These are phyloP conservation scores for Brassica carinata DNA, from an alignment of 345 rosid genomes.

Conservation along the genomic window DNA sequence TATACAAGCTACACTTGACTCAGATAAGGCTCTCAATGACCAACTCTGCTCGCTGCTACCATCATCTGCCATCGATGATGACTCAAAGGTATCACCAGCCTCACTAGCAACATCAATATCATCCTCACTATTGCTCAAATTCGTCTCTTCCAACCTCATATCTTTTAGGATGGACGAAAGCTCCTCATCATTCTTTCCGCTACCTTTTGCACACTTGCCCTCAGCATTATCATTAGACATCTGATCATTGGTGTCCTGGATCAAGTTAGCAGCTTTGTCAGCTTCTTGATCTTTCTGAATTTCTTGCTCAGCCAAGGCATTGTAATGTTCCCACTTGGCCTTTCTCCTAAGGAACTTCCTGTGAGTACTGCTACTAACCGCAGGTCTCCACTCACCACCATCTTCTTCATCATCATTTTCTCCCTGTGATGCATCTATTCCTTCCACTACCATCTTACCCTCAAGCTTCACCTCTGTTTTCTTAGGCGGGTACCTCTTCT, in stretches of 20 bases:
- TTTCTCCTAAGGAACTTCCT: conserved; percentile 77
- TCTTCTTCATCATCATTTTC: conserved; percentile 54
- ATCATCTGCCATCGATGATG: conserved; percentile 58
- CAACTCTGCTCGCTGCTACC: conserved; percentile 83
- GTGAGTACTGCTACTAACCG: conserved; percentile 91
- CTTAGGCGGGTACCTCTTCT: conserved; percentile 54
- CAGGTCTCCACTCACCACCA: conserved; percentile 82
- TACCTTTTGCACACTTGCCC: conserved; percentile 34
- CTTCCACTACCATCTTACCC: conserved; percentile 88
- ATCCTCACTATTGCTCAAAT: conserved; percentile 28
- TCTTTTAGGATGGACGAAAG: conserved; percentile 57
- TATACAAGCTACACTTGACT: conserved; percentile 92
- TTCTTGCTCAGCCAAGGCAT: conserved; percentile 62
- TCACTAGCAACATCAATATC: conserved; percentile 49
- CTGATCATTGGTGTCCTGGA: conserved; percentile 31
- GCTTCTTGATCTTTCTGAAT: conserved; percentile 52
- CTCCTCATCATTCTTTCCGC: conserved; percentile 36
- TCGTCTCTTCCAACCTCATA: conserved; percentile 57
- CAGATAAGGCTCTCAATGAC: conserved; percentile 82
- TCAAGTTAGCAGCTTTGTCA: conserved; percentile 28
- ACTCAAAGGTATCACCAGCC: conserved; percentile 55
- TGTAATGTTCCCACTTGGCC: conserved; percentile 60
- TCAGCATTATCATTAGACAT: conserved; percentile 31
- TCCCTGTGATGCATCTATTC: conserved; percentile 90
- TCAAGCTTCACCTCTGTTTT: conserved; percentile 58